These are phyloP conservation scores for Penicillium nordicum DNA, from an alignment of 2,329 filamentous ascomycete species.

Conservation along the genomic window DNA sequence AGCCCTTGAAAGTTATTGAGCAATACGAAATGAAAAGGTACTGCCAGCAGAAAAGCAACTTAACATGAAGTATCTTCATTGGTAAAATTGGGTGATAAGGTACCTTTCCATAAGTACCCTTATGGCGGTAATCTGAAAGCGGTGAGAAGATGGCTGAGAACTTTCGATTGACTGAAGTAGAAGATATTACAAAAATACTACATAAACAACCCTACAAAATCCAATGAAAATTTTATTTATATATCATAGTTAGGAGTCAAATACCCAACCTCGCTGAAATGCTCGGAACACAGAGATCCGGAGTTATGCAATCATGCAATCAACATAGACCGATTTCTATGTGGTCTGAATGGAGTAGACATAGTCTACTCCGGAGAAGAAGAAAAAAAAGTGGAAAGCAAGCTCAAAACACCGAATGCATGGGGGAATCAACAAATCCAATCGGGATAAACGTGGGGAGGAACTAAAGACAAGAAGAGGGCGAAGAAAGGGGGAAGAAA, in stretches of 20 bases:
- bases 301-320: conserved; percentile 13
- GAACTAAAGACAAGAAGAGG: conserved; percentile 1
- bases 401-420: conserved; percentile 19
- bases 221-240: not conserved
- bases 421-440: conserved; percentile 20
- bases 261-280: conserved; percentile 24
- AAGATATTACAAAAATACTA: not conserved
- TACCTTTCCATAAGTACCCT: accelerated
- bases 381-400: conserved; percentile 1
- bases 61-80: not conserved
- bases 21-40: not conserved
- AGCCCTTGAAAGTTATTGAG: not conserved
- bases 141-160: not conserved
- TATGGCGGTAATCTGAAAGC: not conserved
- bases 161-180: not conserved
- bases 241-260: conserved; percentile 1
- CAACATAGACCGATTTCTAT: not conserved
- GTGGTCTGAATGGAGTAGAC: not conserved
- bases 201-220: not conserved
- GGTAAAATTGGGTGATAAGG: accelerated
- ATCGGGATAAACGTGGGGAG: not conserved
- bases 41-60: not conserved
- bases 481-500: not conserved
- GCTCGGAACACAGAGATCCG: conserved; percentile 13
- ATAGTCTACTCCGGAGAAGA: not conserved